These are phyloP conservation scores for Trichophyton simii DNA, from an alignment of 2,329 filamentous ascomycete genomes.

Conservation along the genomic window DNA sequence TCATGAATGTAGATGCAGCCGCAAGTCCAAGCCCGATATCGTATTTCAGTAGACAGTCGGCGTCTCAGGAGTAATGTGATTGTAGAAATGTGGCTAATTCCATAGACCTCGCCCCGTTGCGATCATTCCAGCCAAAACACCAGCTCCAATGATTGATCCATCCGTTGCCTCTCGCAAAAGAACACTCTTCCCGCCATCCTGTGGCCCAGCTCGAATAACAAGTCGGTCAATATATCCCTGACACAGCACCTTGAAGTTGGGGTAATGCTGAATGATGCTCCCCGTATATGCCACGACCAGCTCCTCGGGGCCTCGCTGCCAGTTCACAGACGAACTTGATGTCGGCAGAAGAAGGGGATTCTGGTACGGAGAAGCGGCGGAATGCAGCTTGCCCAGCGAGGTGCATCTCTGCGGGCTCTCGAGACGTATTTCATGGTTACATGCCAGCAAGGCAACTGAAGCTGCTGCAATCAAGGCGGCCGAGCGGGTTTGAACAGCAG, in stretches of 20 bases:
- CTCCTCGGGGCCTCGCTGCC: constrained; percentile 37
- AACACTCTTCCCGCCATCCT: constrained; percentile 36
- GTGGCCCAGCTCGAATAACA: constrained; percentile 28
- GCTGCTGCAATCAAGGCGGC: constrained; percentile 59
- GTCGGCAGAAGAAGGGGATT: background rate
- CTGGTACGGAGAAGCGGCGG: constrained; percentile 8
- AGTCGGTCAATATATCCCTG: constrained; percentile 53
- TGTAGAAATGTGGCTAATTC: too few species aligned
- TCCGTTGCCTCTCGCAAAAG: constrained; percentile 39
- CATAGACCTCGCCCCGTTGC: constrained; percentile 5
- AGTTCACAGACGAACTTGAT: constrained; percentile 16
- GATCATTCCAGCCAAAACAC: constrained; percentile 38
- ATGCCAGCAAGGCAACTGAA: constrained; percentile 52
- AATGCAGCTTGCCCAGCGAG: background rate
- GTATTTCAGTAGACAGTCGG: too few species aligned
- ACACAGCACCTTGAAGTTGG: constrained; percentile 54
- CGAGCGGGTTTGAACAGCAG: constrained; percentile 55
- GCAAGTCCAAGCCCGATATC: too few species aligned
- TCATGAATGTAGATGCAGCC: too few species aligned
- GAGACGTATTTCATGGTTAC: constrained; percentile 49
- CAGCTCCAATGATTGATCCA: constrained; percentile 41
- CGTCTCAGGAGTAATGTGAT: too few species aligned
- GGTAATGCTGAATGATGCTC: constrained; percentile 63
- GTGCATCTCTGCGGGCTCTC: constrained; percentile 14
- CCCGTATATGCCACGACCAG: constrained; percentile 65